Percentiles rank a stretch among this genome's conserved stretches.
phyloP scores from a whole-genome alignment of 2,329 filamentous ascomycete genomes.

The Myriangium duriaei region DNA sequence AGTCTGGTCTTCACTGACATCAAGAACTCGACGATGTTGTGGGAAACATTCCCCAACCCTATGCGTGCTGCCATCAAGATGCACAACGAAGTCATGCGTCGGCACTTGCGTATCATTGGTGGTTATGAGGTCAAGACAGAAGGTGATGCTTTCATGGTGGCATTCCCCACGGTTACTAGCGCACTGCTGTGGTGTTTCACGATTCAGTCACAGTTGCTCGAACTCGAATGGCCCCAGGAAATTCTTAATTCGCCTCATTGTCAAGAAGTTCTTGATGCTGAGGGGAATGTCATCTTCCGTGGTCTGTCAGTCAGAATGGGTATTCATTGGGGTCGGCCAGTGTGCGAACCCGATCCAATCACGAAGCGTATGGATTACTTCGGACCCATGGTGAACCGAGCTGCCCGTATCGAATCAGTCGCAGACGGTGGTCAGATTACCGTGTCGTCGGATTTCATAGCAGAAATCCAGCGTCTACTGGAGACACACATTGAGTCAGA shows the following conservation, averaged over 20 bases:
- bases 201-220: constrained; percentile 75
- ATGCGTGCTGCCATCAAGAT: constrained; percentile 96
- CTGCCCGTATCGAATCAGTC: constrained; percentile 82
- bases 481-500: constrained; percentile 84
- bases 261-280: constrained; percentile 68
- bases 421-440: constrained; percentile 96
- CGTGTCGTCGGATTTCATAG: constrained; percentile 92
- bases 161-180: constrained; percentile 89
- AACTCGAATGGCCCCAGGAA: constrained; percentile 86
- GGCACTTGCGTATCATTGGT: constrained; percentile 83
- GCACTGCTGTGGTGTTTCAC: constrained; percentile 94
- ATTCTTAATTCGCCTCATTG: constrained; percentile 79
- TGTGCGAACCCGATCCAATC: constrained; percentile 90
- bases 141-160: constrained; percentile 99
- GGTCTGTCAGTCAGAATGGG: constrained; percentile 95
- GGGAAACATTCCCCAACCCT: constrained; percentile 88
- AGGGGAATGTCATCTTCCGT: constrained; percentile 81
- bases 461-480: constrained; percentile 81
- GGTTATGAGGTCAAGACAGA: constrained; percentile 99
- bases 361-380: constrained; percentile 99
- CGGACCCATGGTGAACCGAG: constrained; percentile 97
- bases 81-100: constrained; percentile 93
- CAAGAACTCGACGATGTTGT: constrained; percentile 91
- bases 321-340: constrained; percentile 86
- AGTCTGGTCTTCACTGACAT: constrained; percentile 97